Evolutionary conservation across 768 basidiomycete species (phyloP), one percentile per base, ranked within the genome.

Genomic region (Daedalea quercina): DNA sequence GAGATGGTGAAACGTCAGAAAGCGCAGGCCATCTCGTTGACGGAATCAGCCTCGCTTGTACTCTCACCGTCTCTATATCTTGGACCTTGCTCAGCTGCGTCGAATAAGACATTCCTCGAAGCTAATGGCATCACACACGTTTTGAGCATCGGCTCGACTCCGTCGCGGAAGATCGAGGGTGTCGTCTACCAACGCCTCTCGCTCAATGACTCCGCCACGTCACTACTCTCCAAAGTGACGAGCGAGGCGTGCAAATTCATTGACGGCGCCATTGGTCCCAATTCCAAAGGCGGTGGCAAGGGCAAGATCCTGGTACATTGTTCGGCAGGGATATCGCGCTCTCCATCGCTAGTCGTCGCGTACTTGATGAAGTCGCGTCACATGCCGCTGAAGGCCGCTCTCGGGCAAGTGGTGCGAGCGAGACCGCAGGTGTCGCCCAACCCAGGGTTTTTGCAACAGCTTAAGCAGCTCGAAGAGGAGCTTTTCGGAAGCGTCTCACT

Each of bases 321-420:
- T 58, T 67, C 65, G 1, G 76, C 74, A 1, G 76, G 66, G 12
- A 68, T 77, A 8, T 77, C 74, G 2, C 72, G 76, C n/a, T 74
- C 73, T 9, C 76, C 75, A 1, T 71, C 64, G 9, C 54, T 77
- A 37, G 66, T 76, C 45, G 60, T 64, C 1, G 74, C 66, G 22
- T 78, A 76, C 52, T 62, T 76, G 19, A 72, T 77, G 70, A 67
- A 65, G 44, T 46, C 54, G 42, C 58, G 54, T 9, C 62, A 57
- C 1, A 72, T 76, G 72, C 44, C 67, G 15, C 62, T 76, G 47
- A 70, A 65, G 41, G 65, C 50, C 6, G 75, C 76, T 1, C 57
- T 77, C 26, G 68, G 68, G 6, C 55, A 51, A 9, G 66, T 77
- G 44, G 45, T 73, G 12, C 56, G 56, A 7, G 69, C 64, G 0